Base-by-base conservation (phyloP, 2,329 filamentous ascomycete species). In the Exophiala spinifera region DNA sequence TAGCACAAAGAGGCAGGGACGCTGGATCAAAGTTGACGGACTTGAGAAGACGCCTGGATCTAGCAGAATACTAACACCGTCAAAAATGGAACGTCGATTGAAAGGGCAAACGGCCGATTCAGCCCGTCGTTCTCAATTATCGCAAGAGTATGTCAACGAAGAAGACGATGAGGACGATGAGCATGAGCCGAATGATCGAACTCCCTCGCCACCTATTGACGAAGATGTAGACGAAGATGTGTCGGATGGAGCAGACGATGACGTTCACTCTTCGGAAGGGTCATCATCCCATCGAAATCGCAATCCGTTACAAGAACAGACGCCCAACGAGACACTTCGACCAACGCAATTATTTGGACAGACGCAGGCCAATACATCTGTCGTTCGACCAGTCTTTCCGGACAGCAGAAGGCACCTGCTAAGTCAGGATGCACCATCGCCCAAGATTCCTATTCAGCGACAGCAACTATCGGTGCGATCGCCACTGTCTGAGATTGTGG, bases 281-380 rank as follows among this genome's bases (percentile, higher is more conserved):
- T 37, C 40, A 25, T 25, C n/a, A 15, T 25, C 42, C 23, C 42
- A 4, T 19, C 23, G 15, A 11, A 15, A 15, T 44, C 46, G 25
- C 31, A 57, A 46, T n/a, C 57, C 47, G 11, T 20, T 57, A 13
- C 37, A 37, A 37, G 46, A 34, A 19, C 57, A 47, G 57, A 64
- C 52, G 25, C 56, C 50, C 40, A 50, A 23, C 45, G 55, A 59
- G 37, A 53, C 46, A 28, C 46, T 54, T 8, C 44, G 37, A 31
- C 46, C 42, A n/a, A 61, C 42, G 42, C 60, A 63, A 37, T 13
- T 58, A 4, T 61, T 63, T 20, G 50, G 51, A 3, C 53, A 57
- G 33, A 63, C 61, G 7, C 61, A 63, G 23, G 54, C 49, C 10
- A 56, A 61, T 37, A 63, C 59, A 8, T 63, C 61, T 2, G 59